Base-by-base conservation (phyloP, 306 rosid genomes). In the Spatholobus suberectus region DNA sequence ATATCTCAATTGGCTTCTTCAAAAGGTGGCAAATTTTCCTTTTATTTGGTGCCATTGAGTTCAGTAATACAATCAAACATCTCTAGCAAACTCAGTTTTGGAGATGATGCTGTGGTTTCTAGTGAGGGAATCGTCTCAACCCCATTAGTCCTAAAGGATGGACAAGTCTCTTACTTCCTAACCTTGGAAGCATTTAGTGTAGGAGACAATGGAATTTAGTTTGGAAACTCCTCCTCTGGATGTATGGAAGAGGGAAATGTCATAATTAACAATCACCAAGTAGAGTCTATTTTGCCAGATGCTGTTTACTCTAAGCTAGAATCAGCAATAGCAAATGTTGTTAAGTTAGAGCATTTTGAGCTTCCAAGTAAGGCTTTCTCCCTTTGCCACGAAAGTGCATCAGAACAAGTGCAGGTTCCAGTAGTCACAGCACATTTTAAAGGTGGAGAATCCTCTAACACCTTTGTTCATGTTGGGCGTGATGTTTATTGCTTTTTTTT, bases 11-110 rank as follows among this genome's bases (percentile, higher is more conserved):
- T 91, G 41, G 70, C 21, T 5, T 1, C 84, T 2, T 77, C 86
- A 0, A 75, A 75, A 0, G 76, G 2, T 0, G 87, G 88, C 0
- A 91, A 84, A 52, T 91, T 89, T 54, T 84, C 91, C 0, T 82
- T 89, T 51, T 91, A 92, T 59, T 84, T 91, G 63, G 47, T 75
- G 7, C 85, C 90, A 0, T 0, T 17, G 23, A 4, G 68, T 0
- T 7, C 18, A n/a, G n/a, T n/a, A n/a, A n/a, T n/a, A 15, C 37
- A 34, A 2, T 0, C 5, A 0, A 3, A 17, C 0, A 6, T 0
- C 1, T 27, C 70, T 12, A n/a, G 51, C 8, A 67, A 8, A 72
- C 24, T 72, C 4, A 46, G 1, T 3, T 72, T 72, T 47, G 77
- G 77, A 14, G 41, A 47, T 26, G 37, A 72, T 29, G 77, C 62